Conservation (phyloP, 768 basidiomycete species). For the Leccinum sublutescens region DNA sequence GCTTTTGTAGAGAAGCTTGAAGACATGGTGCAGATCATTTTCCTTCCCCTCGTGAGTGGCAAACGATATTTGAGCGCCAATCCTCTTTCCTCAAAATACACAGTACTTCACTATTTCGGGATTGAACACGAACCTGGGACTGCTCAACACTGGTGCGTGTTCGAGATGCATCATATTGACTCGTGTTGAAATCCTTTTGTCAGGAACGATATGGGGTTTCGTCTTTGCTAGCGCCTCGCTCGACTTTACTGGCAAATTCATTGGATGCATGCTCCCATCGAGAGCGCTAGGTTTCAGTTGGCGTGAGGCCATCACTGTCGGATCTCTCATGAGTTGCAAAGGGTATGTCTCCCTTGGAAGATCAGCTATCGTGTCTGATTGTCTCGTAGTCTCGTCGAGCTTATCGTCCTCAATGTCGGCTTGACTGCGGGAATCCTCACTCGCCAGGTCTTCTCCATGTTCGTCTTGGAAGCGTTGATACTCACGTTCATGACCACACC, state of each 20-base stretch:
- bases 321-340: constrained; percentile 94
- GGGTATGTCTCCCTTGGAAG: constrained; percentile 51
- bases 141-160: constrained; percentile 68
- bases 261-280: constrained; percentile 74
- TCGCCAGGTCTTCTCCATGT: constrained; percentile 88
- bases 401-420: constrained; percentile 96
- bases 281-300: constrained; percentile 67
- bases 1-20: constrained; percentile 90
- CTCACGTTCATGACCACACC: constrained; percentile 90
- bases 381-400: constrained; percentile 68
- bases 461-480: constrained; percentile 80
- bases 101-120: constrained; percentile 95
- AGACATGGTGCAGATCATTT: constrained; percentile 89
- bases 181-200: neutral
- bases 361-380: constrained; percentile 6
- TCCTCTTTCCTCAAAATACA: constrained; percentile 1
- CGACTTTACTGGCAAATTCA: constrained; percentile 89
- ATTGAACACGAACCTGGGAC: constrained; percentile 84
- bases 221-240: constrained; percentile 73
- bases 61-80: neutral
- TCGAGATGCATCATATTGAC: neutral
- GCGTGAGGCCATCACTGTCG: constrained; percentile 83
- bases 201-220: constrained; percentile 84
- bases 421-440: constrained; percentile 75
- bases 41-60: constrained; percentile 73